Evolutionary conservation across 179 eudicot genomes (phyloP), one percentile per base, ranked within the genome.

Genomic region (Corrigiola litoralis): DNA sequence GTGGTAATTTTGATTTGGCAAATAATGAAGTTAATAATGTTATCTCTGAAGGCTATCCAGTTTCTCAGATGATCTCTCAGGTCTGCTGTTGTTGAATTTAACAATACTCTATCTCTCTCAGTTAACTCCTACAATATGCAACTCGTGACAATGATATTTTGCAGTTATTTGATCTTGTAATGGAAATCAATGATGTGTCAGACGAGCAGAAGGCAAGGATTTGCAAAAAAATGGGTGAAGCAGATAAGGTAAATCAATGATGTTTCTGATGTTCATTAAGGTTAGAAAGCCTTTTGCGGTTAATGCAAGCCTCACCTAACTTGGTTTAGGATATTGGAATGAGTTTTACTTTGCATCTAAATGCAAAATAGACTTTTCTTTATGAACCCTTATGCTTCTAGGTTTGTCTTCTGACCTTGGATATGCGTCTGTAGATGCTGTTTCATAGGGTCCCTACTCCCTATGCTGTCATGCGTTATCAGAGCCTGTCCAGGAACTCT

Each of bases 141-240:
- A 58, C 40, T 44, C 47, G 63, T 48, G 68, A 46, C 47, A 44
- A 32, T 2, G 74, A 56, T 58, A 36, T 45, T 14, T 77, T 77
- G 72, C 89, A 89, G 98, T 72, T 92, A 77, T 87, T 83, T 77
- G 98, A 92, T 70, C 63, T 87, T 9, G 73, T 87, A 37, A 85
- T 87, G 58, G 89, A 74, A 63, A 84, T 79, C 6, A 75, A 77
- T 54, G 85, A 82, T 60, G 53, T 85, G 66, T 68, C 87, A 46
- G 98, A 92, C 74, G 96, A 87, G 73, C 95, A 87, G 59, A 92
- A 92, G 77, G 95, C 96, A 61, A 86, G 85, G 59, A 81, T 92
- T 65, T 92, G 81, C 76, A 87, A 83, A 81, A 89, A 85, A 64
- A 53, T 92, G 55, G 98, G 84, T 36, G 95, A 84, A 79, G 68